Evolutionary conservation across 1,284 basidiomycete species (phyloP).

Genomic region (Laetiporus sulphureus): DNA sequence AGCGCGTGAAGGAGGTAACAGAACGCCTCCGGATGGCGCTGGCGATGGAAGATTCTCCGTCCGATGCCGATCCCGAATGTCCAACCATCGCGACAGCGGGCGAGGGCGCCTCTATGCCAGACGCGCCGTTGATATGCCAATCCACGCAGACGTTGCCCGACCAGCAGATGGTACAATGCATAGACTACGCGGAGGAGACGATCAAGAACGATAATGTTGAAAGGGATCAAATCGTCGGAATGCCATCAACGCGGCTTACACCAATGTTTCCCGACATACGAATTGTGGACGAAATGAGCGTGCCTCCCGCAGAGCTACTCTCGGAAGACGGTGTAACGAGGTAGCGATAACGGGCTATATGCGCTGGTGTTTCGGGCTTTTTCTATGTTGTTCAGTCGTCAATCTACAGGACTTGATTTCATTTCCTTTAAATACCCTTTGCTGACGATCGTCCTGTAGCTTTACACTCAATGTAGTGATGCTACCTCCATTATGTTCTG

Average conservation of each 20-base stretch:
- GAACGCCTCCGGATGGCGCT: conserved; percentile 66
- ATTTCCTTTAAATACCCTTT: too few species aligned
- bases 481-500: too few species aligned
- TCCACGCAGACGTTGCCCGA: background rate
- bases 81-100: background rate
- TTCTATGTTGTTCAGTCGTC: too few species aligned
- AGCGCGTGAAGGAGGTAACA: conserved; percentile 70
- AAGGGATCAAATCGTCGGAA: background rate
- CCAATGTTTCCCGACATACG: conserved; percentile 12
- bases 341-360: background rate
- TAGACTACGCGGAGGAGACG: conserved; percentile 1
- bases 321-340: background rate
- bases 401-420: too few species aligned
- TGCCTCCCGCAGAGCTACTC: conserved; percentile 20
- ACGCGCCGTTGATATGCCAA: background rate
- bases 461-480: too few species aligned
- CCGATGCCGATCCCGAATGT: background rate
- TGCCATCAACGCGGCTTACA: background rate
- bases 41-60: conserved; percentile 28
- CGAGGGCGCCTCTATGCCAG: background rate
- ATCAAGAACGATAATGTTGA: background rate
- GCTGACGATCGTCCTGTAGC: too few species aligned
- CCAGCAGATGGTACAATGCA: conserved; percentile 9
- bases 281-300: conserved; percentile 29
- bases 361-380: too few species aligned